A percentile compares a stretch with the other conserved stretches of the same genome.
These are phyloP conservation scores for Gynostemma pentaphyllum DNA, from an alignment of 306 rosid species.

Conservation along the genomic window DNA sequence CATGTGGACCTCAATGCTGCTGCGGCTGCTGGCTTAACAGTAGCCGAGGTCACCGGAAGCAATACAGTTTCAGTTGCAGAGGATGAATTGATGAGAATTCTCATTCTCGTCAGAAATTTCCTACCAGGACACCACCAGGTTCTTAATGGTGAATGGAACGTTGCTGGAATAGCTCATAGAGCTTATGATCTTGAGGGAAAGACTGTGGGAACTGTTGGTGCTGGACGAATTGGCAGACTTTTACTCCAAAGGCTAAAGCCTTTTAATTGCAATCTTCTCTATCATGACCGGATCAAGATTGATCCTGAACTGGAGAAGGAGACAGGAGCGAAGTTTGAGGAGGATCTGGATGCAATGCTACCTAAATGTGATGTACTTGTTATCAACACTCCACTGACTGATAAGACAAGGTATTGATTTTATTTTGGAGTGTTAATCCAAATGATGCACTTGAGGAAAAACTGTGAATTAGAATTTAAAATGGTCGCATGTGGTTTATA, in stretches of 20 bases:
- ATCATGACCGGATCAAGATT: constrained; percentile 65
- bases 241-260: constrained; percentile 86
- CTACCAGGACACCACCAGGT: constrained; percentile 77
- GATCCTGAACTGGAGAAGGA: constrained; percentile 63
- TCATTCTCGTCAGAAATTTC: constrained; percentile 76
- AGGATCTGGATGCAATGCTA: constrained; percentile 91
- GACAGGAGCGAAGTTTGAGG: constrained; percentile 79
- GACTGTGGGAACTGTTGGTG: constrained; percentile 80
- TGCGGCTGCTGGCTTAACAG: constrained; percentile 86
- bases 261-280: constrained; percentile 80
- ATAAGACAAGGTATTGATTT: constrained; percentile 57
- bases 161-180: constrained; percentile 80
- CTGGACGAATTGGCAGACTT: constrained; percentile 81
- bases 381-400: constrained; percentile 85
- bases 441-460: background rate
- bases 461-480: background rate
- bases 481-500: background rate
- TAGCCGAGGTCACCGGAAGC: constrained; percentile 96
- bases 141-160: constrained; percentile 75
- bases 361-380: constrained; percentile 87
- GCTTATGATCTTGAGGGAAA: constrained; percentile 96
- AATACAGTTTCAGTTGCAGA: constrained; percentile 89
- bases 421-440: background rate
- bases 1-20: constrained; percentile 90
- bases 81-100: constrained; percentile 91